phyloP scores from a whole-genome alignment of 2,329 filamentous ascomycete species.

The Apiospora koreana region DNA sequence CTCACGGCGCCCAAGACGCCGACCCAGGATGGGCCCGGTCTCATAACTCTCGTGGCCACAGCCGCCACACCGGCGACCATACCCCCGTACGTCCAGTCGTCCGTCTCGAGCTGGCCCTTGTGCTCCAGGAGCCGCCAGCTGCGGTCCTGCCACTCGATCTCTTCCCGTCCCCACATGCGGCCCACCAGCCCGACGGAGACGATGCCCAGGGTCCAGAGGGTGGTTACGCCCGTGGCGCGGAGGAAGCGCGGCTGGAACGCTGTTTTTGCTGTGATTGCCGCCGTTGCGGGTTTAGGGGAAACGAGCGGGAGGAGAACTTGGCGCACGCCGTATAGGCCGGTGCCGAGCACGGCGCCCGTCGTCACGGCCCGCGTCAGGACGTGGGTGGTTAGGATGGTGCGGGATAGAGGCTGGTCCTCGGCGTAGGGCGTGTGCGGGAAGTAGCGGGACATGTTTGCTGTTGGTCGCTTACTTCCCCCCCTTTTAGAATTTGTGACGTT shows the following conservation, averaged over 20 bases:
- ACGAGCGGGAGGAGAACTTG: neutral
- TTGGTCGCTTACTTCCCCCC: neutral
- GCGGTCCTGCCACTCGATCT: conserved; percentile 66
- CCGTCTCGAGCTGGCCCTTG: conserved; percentile 54
- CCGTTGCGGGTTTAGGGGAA: conserved; percentile 16
- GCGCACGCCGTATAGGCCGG: conserved; percentile 38
- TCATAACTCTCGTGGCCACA: conserved; percentile 30
- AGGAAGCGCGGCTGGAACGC: conserved; percentile 37
- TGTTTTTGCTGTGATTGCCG: neutral
- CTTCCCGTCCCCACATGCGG: conserved; percentile 56
- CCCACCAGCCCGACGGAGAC: conserved; percentile 44
- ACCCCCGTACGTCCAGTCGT: conserved; percentile 54
- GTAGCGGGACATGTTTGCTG: conserved; percentile 51
- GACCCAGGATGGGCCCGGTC: conserved; percentile 37
- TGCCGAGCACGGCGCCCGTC: conserved; percentile 51
- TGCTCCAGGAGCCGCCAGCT: conserved; percentile 63
- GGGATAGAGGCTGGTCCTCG: conserved; percentile 61
- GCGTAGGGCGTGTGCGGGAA: conserved; percentile 58
- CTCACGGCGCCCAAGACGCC: conserved; percentile 46
- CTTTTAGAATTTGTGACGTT: neutral
- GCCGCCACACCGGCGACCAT: conserved; percentile 35
- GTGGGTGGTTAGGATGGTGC: conserved; percentile 59
- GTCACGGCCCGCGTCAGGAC: conserved; percentile 58
- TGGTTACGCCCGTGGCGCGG: conserved; percentile 45
- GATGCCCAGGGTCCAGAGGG: conserved; percentile 45